Percentiles rank a stretch among this genome's conserved stretches.
Evolutionary conservation across 2,329 filamentous ascomycete species (phyloP).

Genomic region (Juglanconis juglandina): DNA sequence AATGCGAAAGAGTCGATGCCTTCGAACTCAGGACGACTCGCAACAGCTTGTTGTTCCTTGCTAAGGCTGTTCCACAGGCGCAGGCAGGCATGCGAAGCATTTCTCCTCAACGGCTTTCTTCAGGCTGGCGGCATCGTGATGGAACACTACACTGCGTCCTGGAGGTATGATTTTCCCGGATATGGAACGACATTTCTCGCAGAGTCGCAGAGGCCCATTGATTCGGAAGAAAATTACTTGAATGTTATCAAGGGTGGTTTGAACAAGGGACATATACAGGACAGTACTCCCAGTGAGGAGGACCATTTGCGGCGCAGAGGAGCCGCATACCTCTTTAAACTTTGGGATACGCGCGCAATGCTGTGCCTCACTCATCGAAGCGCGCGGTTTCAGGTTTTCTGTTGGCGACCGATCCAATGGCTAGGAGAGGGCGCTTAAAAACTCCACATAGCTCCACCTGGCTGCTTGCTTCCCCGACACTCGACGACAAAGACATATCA

Average conservation of each 20-base stretch:
- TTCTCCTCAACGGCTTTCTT: not conserved
- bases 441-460: too few relatives aligned
- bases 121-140: not conserved
- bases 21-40: not conserved
- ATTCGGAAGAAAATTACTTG: not conserved
- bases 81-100: not conserved
- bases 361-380: too few relatives aligned
- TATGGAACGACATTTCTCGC: constrained; percentile 4
- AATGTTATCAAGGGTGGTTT: not conserved
- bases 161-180: not conserved
- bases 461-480: too few relatives aligned
- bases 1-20: not conserved
- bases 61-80: constrained; percentile 4
- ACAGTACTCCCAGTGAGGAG: too few relatives aligned
- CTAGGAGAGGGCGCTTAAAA: too few relatives aligned
- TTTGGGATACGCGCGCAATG: too few relatives aligned
- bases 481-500: too few relatives aligned
- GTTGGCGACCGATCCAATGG: too few relatives aligned
- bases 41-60: not conserved
- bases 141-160: not conserved
- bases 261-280: too few relatives aligned
- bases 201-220: constrained; percentile 10
- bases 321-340: too few relatives aligned
- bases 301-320: too few relatives aligned
- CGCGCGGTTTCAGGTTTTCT: too few relatives aligned